Evolutionary conservation across 2,329 filamentous ascomycete species (phyloP), one percentile per base, ranked within the genome.

Genomic region (Pseudocercospora fuligena): DNA sequence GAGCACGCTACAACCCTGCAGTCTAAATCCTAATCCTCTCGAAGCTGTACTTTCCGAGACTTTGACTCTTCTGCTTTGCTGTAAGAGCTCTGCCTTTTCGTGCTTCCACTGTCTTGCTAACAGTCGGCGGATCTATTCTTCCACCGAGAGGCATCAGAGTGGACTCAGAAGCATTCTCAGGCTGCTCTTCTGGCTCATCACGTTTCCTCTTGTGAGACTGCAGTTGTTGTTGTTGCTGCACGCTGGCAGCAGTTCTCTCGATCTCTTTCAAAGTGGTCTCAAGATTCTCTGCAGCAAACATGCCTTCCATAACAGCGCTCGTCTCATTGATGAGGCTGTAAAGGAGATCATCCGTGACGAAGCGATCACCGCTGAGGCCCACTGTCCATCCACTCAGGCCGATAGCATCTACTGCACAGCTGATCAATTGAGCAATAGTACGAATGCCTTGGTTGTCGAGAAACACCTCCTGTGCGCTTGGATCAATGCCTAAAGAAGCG

Each of bases 321-420:
- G 65, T 65, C 56, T 69, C 67, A 31, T 66, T 65, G 25, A 66
- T 63, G 11, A 66, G 60, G 36, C 61, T 63, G 25, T 60, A 57
- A 36, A 69, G 62, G 5, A 64, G 59, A 31, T 66, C 66, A 29
- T 66, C 64, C 3, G 64, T 64, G 5, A 62, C 46, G 47, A 62
- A 67, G 57, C 43, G 29, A 36, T 61, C 61, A 25, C 58, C 53
- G 77, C 74, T 86, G 79, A 54, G 84, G 70, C 87, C 87, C 69
- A 89, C 88, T 33, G 94, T 83, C 91, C 91, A 94, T 21, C 91
- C 91, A 62, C 88, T 88, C 9, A 89, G 85, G 1, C 91, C 91
- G 16, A 94, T 86, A 0, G 92, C 89, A 78, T 94, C 92, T 51
- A 94, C 84, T 67, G 91, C 92, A 73, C 89, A 88, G 69, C 88